Evolutionary conservation across 345 rosid genomes (phyloP), one percentile per base, ranked within the genome.

Genomic region (Microcos paniculata): DNA sequence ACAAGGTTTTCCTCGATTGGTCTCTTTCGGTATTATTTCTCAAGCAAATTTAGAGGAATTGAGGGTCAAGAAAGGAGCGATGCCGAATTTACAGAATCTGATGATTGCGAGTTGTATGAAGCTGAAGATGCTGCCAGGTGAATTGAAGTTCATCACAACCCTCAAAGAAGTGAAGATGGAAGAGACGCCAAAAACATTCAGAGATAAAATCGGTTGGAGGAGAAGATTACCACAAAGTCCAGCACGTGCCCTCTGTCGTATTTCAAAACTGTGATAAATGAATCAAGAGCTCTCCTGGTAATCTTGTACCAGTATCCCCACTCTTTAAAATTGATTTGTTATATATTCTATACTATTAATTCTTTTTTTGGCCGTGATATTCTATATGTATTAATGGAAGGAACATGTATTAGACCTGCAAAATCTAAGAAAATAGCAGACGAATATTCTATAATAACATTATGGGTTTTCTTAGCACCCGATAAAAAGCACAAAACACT

Each of bases 1-100:
- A 67, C 43, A n/a, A 28, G 81, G 84, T 1, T 81, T 81, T 70
- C 78, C 75, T 62, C 42, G 46, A 43, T 53, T 81, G 58, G 46
- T 38, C 1, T 18, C 40, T 24, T 52, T 80, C 30, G 59, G 57
- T 28, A 26, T 80, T 15, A 14, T 24, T 8, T 46, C 30, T 33
- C 74, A 55, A 15, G 61, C 19, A 21, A 72, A 72, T 9, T 51
- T 80, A 40, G 80, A 72, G 35, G 79, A 82, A 45, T 71, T 74
- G 70, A 79, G 78, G 18, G 38, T 52, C 16, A 26, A 16, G n/a
- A n/a, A 52, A 52, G 48, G 51, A 42, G 72, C 72, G 31, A 38
- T 65, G 70, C 45, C 48, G 21, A 42, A 42, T 40, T 30, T 65
- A 10, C 28, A 23, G 16, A 6, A 42, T 65, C 43, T 65, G 52